Evolutionary conservation across 192 early-diverging fungal genomes (phyloP).

Genomic region (Backusella parvicylindrica): DNA sequence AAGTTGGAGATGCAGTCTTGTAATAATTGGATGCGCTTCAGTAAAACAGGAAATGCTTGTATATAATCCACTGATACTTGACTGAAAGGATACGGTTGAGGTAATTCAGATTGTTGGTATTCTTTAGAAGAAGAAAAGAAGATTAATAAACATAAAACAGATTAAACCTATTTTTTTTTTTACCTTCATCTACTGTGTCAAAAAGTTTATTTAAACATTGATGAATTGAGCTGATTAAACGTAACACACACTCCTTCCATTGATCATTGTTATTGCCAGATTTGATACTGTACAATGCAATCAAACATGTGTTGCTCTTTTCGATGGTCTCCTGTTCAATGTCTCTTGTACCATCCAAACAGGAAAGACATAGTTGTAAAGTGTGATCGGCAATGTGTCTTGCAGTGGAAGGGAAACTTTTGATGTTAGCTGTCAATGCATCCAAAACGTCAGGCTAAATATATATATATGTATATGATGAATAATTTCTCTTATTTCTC

Average conservation of each 20-base stretch:
- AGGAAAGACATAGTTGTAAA: slow-evolving; percentile 45
- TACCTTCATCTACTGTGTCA: slow-evolving; percentile 53
- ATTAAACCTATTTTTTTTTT: neutral
- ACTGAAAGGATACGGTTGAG: neutral
- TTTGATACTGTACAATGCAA: slow-evolving; percentile 36
- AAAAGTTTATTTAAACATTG: slow-evolving; percentile 43
- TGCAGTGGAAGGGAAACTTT: slow-evolving; percentile 46
- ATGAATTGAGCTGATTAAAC: slow-evolving; percentile 47
- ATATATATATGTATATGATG: neutral
- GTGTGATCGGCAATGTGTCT: slow-evolving; percentile 40
- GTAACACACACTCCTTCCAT: slow-evolving; percentile 40
- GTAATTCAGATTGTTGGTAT: neutral
- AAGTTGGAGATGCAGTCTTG: slow-evolving; percentile 34
- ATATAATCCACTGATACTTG: slow-evolving; percentile 40
- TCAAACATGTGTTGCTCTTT: slow-evolving; percentile 38
- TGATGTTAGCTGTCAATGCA: slow-evolving; percentile 41
- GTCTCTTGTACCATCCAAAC: slow-evolving; percentile 43
- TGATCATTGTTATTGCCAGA: slow-evolving; percentile 23
- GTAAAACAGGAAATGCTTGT: slow-evolving; percentile 35
- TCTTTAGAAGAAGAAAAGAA: slow-evolving; percentile 13
- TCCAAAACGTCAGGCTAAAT: slow-evolving; percentile 38
- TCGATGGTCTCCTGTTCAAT: slow-evolving; percentile 28
- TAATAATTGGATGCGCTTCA: slow-evolving; percentile 30
- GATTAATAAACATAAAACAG: neutral
- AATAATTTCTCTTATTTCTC: neutral